Conservation (phyloP, 2,329 filamentous ascomycete genomes). For the Pestalotiopsis sp. region DNA sequence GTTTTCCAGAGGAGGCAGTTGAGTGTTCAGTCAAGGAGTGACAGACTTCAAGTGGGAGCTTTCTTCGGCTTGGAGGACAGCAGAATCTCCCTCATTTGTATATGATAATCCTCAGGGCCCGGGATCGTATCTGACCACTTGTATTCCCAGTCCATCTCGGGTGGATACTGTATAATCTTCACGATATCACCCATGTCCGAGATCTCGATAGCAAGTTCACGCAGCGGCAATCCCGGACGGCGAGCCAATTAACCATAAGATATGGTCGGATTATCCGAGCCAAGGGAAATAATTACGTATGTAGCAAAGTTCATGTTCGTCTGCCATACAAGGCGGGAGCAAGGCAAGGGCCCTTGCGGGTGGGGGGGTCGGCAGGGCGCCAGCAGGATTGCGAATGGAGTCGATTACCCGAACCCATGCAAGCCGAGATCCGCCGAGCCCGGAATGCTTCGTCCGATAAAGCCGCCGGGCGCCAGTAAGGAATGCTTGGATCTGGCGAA, state of each 20-base stretch:
- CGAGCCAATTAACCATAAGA: background rate
- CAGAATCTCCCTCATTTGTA: background rate
- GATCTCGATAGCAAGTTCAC: background rate
- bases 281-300: background rate
- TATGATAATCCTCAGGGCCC: background rate
- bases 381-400: background rate
- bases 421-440: background rate
- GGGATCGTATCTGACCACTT: background rate
- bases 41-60: background rate
- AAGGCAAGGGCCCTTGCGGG: background rate
- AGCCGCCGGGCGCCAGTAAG: background rate
- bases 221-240: background rate
- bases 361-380: background rate
- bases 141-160: background rate
- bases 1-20: background rate
- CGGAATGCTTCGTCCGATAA: background rate
- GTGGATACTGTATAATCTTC: background rate
- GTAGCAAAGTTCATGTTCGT: background rate
- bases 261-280: background rate
- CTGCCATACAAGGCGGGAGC: background rate
- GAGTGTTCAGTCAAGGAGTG: background rate
- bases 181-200: background rate
- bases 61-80: background rate
- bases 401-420: background rate
- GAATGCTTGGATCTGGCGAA: background rate